phyloP scores from a whole-genome alignment of 441 rosid species.

The Corymbia calophylla region DNA sequence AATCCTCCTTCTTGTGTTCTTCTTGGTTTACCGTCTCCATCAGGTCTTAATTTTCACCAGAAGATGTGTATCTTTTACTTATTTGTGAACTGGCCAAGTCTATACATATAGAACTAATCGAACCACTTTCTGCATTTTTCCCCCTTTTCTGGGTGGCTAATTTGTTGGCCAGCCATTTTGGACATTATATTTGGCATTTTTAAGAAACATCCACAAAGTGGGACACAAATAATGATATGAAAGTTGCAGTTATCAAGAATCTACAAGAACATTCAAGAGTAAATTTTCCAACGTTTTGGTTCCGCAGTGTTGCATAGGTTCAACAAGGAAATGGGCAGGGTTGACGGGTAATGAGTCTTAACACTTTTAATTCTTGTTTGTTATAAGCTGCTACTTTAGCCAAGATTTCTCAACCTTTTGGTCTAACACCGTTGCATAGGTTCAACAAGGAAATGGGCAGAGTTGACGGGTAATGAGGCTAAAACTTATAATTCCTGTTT shows the following conservation, averaged over 20 bases:
- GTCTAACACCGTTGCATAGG: too few species aligned
- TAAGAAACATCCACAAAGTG: background rate
- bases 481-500: background rate
- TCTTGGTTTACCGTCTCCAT: background rate
- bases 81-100: background rate
- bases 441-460: background rate
- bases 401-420: too few species aligned
- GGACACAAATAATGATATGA: background rate
- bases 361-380: background rate
- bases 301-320: background rate
- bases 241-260: background rate
- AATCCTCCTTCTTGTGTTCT: background rate
- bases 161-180: background rate
- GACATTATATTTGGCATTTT: background rate
- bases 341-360: background rate
- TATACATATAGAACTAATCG: background rate
- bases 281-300: background rate
- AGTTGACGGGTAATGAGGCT: background rate
- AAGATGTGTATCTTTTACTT: background rate
- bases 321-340: background rate
- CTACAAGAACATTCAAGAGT: background rate
- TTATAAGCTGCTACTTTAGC: background rate
- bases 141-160: background rate
- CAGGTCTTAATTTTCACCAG: background rate
- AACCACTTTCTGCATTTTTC: background rate